Percentiles rank a stretch among this genome's conserved stretches.
Evolutionary conservation across 2,329 filamentous ascomycete species (phyloP).

Genomic region (Ciborinia camelliae): DNA sequence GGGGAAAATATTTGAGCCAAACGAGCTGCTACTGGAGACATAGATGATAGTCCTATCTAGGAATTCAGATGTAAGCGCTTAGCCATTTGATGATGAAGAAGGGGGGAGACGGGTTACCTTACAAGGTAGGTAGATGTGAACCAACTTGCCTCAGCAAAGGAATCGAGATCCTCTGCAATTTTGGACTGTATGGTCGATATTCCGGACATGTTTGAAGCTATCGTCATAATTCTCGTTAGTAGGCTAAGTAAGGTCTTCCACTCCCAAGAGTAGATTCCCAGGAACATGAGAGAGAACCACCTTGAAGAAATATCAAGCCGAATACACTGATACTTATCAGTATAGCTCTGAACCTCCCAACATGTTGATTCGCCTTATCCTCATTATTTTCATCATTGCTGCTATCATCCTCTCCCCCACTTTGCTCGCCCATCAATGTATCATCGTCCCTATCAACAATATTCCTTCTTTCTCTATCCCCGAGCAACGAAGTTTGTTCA

Average conservation of each 20-base stretch:
- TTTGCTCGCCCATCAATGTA: conserved; percentile 1
- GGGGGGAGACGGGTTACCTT: no score
- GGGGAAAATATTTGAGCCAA: conserved; percentile 72
- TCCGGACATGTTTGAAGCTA: conserved; percentile 66
- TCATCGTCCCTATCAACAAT: conserved; percentile 1
- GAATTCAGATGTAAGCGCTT: neutral
- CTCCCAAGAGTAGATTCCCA: neutral
- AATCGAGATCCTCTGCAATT: conserved; percentile 71
- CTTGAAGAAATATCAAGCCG: conserved; percentile 58
- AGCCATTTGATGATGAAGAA: neutral
- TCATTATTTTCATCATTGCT: conserved; percentile 34
- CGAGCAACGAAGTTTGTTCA: conserved; percentile 30
- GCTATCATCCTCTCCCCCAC: neutral
- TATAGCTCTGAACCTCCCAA: conserved; percentile 37
- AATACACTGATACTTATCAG: conserved; percentile 53
- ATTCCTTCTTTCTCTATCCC: conserved; percentile 14
- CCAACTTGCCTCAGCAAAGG: conserved; percentile 73
- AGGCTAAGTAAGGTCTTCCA: conserved; percentile 9
- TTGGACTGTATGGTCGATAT: conserved; percentile 77
- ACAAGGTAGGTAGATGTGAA: conserved; percentile 74
- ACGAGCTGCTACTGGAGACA: conserved; percentile 68
- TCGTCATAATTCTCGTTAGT: conserved; percentile 1
- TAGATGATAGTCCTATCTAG: conserved; percentile 53
- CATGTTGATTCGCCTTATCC: conserved; percentile 34
- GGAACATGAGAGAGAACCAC: conserved; percentile 37